Evolutionary conservation across 805 yeast genomes (phyloP).

Genomic region (Pichia cephalocereana): DNA sequence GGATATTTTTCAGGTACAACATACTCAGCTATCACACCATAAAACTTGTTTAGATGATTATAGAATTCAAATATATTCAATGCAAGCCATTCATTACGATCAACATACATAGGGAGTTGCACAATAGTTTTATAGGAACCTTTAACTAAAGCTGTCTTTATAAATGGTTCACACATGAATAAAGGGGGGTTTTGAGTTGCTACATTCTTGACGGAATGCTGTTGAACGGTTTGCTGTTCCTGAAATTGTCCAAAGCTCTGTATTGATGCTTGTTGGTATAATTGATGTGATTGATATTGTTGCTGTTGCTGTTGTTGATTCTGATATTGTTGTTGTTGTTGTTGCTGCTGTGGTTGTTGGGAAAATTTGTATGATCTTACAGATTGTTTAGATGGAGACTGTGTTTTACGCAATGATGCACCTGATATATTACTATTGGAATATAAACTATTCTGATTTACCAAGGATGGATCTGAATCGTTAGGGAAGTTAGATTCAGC

Average conservation of each 20-base stretch:
- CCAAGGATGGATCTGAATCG: constrained; percentile 13
- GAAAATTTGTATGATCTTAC: constrained; percentile 22
- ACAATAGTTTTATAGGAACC: constrained; percentile 96
- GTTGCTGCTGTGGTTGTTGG: constrained; percentile 12
- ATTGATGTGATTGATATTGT: constrained; percentile 16
- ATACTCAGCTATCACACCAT: constrained; percentile 84
- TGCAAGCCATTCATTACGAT: constrained; percentile 92
- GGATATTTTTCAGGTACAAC: constrained; percentile 86
- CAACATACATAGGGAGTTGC: constrained; percentile 90
- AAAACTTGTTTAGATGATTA: constrained; percentile 77
- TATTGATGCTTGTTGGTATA: constrained; percentile 15
- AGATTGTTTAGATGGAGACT: constrained; percentile 38
- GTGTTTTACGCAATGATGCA: constrained; percentile 37
- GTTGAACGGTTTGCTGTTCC: constrained; percentile 10
- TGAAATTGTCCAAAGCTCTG: constrained; percentile 11
- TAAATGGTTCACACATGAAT: constrained; percentile 87
- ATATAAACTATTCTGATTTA: constrained; percentile 19
- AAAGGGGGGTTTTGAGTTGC: constrained; percentile 36
- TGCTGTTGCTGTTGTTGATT: constrained; percentile 25
- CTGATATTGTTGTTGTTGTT: constrained; percentile 23
- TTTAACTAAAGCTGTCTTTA: constrained; percentile 87
- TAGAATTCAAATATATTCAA: constrained; percentile 84
- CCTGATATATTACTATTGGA: constrained; percentile 36
- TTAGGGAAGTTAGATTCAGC: constrained; percentile 11
- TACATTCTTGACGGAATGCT: constrained; percentile 10